Conservation (phyloP, 305 asterid genomes). For the Fraxinus baroniana region DNA sequence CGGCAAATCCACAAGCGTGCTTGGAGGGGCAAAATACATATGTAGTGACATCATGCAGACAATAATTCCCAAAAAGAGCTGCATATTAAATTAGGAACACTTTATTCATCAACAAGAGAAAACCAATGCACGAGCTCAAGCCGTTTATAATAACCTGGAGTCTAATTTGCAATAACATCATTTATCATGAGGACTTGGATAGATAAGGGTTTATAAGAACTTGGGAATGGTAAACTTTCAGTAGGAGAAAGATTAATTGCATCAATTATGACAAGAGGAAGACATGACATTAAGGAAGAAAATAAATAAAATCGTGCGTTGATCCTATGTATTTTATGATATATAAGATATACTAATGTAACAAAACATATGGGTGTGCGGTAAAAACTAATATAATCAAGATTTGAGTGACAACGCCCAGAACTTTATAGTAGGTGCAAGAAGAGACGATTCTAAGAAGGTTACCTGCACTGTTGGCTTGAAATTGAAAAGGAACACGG, state of each 20-base stretch:
- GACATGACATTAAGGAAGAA: too few relatives aligned
- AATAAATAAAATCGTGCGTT: too few relatives aligned
- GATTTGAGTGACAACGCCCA: conserved; percentile 11
- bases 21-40: conserved; percentile 93
- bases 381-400: background rate
- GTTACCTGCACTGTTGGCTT: conserved; percentile 81
- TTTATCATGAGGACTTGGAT: background rate
- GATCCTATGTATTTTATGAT: too few relatives aligned
- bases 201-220: background rate
- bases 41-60: conserved; percentile 95
- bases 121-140: background rate
- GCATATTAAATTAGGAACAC: conserved; percentile 29
- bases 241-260: too few relatives aligned
- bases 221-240: too few relatives aligned
- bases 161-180: background rate
- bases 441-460: background rate
- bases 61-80: conserved; percentile 86
- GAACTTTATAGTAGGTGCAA: conserved; percentile 6
- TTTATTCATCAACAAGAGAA: background rate
- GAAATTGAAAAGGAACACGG: conserved; percentile 81
- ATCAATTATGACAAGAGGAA: too few relatives aligned
- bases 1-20: conserved; percentile 73
- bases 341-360: background rate
- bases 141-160: background rate
- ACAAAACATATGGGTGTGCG: background rate